phyloP scores from a whole-genome alignment of 1,139 yeast species.

The Diutina rugosa region DNA sequence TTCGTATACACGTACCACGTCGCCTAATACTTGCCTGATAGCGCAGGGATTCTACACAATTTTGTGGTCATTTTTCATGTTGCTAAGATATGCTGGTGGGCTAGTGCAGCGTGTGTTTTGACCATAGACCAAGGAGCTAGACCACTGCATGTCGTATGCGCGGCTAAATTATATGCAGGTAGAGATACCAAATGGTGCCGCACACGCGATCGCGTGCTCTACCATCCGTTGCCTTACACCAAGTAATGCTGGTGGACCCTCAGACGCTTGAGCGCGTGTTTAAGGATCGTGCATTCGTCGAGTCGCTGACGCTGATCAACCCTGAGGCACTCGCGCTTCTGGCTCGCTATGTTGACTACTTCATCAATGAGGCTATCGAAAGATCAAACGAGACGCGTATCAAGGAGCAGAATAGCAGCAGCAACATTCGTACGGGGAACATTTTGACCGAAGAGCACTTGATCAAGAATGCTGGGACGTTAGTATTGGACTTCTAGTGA shows the following conservation, averaged over 20 bases:
- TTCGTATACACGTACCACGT: background rate
- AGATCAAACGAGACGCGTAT: slow-evolving; percentile 44
- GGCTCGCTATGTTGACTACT: slow-evolving; percentile 44
- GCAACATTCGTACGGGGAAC: background rate
- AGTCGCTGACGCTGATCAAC: slow-evolving; percentile 34
- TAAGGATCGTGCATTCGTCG: slow-evolving; percentile 37
- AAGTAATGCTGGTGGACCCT: background rate
- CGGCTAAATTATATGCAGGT: background rate
- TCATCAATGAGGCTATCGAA: slow-evolving; percentile 50
- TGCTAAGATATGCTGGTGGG: background rate
- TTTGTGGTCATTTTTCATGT: background rate
- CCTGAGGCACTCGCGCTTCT: slow-evolving; percentile 35
- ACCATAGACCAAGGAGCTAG: background rate
- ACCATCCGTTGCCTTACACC: background rate
- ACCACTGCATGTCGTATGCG: background rate
- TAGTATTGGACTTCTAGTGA: slow-evolving; percentile 39
- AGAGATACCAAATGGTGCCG: background rate
- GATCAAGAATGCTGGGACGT: slow-evolving; percentile 39
- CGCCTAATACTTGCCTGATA: background rate
- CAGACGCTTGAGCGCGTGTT: slow-evolving; percentile 42
- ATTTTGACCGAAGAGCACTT: slow-evolving; percentile 17
- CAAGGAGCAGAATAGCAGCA: background rate
- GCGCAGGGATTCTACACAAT: background rate
- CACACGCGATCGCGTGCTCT: background rate
- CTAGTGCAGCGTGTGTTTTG: background rate